These are phyloP conservation scores for Gentiana macrophylla DNA, from an alignment of 257 asterid genomes.

Conservation along the genomic window DNA sequence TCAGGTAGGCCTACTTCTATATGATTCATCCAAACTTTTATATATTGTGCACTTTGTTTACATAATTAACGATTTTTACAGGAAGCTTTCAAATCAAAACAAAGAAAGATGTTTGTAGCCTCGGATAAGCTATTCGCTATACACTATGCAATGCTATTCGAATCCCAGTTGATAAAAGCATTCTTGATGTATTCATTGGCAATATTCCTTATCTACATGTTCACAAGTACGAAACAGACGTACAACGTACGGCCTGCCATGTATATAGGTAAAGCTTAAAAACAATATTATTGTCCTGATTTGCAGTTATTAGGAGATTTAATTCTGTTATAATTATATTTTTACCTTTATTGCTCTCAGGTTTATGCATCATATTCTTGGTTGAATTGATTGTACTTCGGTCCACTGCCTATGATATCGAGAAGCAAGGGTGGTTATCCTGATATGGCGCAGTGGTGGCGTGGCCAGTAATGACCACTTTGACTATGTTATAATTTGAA, in stretches of 20 bases:
- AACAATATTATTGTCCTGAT: too few species aligned
- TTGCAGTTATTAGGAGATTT: neutral
- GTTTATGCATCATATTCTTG: slow-evolving; percentile 41
- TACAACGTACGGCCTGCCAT: slow-evolving; percentile 60
- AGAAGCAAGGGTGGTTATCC: slow-evolving; percentile 30
- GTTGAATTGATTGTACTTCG: slow-evolving; percentile 40
- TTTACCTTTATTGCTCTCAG: slow-evolving; percentile 17
- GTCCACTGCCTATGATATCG: slow-evolving; percentile 23
- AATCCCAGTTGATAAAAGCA: slow-evolving; percentile 54
- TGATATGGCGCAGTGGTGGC: too few species aligned
- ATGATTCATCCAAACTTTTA: neutral
- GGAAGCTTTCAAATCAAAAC: slow-evolving; percentile 83
- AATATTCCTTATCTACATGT: slow-evolving; percentile 61
- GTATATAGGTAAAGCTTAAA: slow-evolving; percentile 40
- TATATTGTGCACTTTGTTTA: too few species aligned
- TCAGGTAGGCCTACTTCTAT: slow-evolving; percentile 32
- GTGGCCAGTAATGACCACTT: too few species aligned
- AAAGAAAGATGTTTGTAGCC: slow-evolving; percentile 68
- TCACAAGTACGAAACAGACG: slow-evolving; percentile 74
- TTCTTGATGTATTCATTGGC: slow-evolving; percentile 46
- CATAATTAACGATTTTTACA: slow-evolving; percentile 5
- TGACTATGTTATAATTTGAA: too few species aligned
- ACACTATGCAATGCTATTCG: slow-evolving; percentile 71
- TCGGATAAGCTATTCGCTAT: slow-evolving; percentile 67
- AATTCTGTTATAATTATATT: neutral